Evolutionary conservation across 805 yeast species (phyloP).

Genomic region (Wickerhamiella hasegawae): DNA sequence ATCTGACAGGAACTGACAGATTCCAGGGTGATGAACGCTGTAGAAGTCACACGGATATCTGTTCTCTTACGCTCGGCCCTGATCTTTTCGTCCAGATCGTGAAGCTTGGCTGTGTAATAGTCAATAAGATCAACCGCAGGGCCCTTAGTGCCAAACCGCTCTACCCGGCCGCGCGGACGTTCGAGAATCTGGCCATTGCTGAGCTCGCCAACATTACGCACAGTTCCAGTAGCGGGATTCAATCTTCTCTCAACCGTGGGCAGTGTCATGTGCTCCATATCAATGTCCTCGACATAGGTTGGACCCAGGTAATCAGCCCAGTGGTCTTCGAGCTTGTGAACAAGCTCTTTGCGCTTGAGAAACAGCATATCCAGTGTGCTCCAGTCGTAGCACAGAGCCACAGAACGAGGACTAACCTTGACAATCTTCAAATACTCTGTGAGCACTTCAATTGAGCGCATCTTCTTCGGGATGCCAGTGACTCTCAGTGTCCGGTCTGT

Average conservation of each 20-base stretch:
- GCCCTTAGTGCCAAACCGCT: conserved; percentile 50
- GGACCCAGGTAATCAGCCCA: conserved; percentile 57
- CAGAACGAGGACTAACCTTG: conserved; percentile 62
- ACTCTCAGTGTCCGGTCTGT: conserved; percentile 83
- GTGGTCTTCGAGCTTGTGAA: conserved; percentile 45
- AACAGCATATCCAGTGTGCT: conserved; percentile 49
- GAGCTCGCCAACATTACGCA: not conserved
- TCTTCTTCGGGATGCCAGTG: conserved; percentile 74
- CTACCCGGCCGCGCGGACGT: conserved; percentile 50
- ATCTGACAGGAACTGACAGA: conserved; percentile 90
- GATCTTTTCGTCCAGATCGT: conserved; percentile 57
- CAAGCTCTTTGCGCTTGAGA: conserved; percentile 35
- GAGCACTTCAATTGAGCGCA: conserved; percentile 56
- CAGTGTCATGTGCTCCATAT: conserved; percentile 4
- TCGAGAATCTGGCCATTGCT: conserved; percentile 5
- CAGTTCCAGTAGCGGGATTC: conserved; percentile 2
- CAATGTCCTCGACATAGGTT: conserved; percentile 12
- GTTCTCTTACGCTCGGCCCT: conserved; percentile 37
- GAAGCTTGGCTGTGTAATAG: conserved; percentile 51
- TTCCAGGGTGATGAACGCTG: conserved; percentile 90
- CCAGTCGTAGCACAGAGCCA: conserved; percentile 84
- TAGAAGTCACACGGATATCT: conserved; percentile 69
- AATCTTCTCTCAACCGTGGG: not conserved
- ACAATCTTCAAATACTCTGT: conserved; percentile 59
- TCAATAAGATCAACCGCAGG: conserved; percentile 67